Percentiles rank a stretch among this genome's conserved stretches.
These are phyloP conservation scores for Poa pratensis DNA, from an alignment of 176 grass and related monocot species.

Conservation along the genomic window DNA sequence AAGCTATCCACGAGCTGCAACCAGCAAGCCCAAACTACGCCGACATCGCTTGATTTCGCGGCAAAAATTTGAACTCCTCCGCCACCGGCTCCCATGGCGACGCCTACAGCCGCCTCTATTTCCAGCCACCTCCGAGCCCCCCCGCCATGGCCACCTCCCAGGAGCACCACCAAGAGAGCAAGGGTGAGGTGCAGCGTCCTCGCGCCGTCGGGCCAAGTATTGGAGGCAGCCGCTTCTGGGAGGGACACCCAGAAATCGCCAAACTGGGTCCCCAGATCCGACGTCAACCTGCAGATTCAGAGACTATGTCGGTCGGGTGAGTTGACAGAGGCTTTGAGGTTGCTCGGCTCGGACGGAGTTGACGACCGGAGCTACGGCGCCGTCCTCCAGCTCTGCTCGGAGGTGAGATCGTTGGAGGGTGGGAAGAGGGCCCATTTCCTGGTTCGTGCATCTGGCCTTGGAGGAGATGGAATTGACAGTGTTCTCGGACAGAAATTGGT, in stretches of 20 bases:
- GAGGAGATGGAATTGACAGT: constrained; percentile 12
- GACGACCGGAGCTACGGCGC: constrained; percentile 54
- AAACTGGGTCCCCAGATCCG: neutral
- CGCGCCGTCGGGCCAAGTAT: constrained; percentile 10
- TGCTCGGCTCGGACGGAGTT: constrained; percentile 47
- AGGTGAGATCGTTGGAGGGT: constrained; percentile 57
- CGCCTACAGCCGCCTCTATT: constrained; percentile 37
- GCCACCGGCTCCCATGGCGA: constrained; percentile 36
- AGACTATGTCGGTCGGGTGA: constrained; percentile 43
- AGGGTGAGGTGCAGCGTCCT: constrained; percentile 37
- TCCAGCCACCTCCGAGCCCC: constrained; percentile 44
- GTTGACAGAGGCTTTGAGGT: constrained; percentile 48
- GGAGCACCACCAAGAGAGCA: neutral
- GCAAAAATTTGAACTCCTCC: constrained; percentile 36
- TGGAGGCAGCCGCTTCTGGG: neutral
- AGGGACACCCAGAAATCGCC: neutral
- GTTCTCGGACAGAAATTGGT: constrained; percentile 67
- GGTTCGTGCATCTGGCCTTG: constrained; percentile 40
- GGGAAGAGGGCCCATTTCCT: constrained; percentile 65
- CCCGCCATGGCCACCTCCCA: constrained; percentile 51
- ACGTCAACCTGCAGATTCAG: constrained; percentile 55
- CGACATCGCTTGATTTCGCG: constrained; percentile 6
- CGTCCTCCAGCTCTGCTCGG: constrained; percentile 72
- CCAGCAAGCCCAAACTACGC: neutral
- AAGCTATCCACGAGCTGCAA: constrained; percentile 19